phyloP scores from a whole-genome alignment of 2,329 filamentous ascomycete species.

The Bisporella sp. region DNA sequence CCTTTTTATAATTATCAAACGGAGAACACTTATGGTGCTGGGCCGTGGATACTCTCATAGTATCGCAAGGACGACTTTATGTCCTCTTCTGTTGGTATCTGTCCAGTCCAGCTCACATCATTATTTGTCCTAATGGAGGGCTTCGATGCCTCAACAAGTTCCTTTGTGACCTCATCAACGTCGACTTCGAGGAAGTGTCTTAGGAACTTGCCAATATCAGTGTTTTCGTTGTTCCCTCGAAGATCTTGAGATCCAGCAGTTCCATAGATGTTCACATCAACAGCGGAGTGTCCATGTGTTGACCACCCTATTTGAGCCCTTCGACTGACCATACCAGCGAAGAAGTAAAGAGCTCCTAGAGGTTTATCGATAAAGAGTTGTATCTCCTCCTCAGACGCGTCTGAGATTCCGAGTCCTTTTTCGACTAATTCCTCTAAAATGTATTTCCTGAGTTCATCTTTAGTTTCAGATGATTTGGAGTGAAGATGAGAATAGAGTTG shows the following conservation, averaged over 20 bases:
- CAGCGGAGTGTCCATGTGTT: constrained; percentile 87
- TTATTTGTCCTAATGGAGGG: constrained; percentile 3
- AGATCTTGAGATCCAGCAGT: constrained; percentile 58
- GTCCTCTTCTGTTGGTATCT: constrained; percentile 18
- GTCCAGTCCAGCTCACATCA: constrained; percentile 17
- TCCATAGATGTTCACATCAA: constrained; percentile 95
- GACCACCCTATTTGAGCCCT: constrained; percentile 89
- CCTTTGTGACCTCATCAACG: constrained; percentile 67
- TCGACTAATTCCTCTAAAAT: constrained; percentile 62
- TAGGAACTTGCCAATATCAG: constrained; percentile 79
- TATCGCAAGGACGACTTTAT: constrained; percentile 6
- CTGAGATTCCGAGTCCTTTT: constrained; percentile 67
- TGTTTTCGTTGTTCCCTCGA: constrained; percentile 93
- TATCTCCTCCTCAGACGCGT: constrained; percentile 68
- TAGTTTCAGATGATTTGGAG: constrained; percentile 4
- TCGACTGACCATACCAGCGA: constrained; percentile 81
- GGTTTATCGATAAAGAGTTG: constrained; percentile 53
- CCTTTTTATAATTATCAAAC: no score
- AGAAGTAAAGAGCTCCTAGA: constrained; percentile 45
- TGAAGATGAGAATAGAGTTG: constrained; percentile 55
- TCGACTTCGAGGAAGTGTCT: constrained; percentile 73
- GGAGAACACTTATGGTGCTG: no score
- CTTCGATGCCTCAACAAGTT: constrained; percentile 40
- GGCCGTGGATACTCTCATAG: constrained; percentile 2
- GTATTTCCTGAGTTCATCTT: constrained; percentile 45